These are phyloP conservation scores for Diospyros kaki DNA, from an alignment of 148 eudicot genomes.

Conservation along the genomic window DNA sequence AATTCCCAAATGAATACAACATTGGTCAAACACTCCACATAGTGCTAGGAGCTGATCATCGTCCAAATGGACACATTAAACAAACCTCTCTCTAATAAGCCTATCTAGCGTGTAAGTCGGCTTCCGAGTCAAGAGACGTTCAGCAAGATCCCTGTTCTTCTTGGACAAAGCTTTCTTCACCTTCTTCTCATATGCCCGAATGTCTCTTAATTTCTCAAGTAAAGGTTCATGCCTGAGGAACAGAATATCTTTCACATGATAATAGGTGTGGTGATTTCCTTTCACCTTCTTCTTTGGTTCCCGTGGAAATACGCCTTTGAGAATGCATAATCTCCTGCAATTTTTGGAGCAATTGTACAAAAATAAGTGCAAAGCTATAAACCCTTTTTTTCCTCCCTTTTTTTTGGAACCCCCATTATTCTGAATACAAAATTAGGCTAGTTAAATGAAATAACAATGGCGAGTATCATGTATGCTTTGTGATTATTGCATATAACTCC, in stretches of 20 bases:
- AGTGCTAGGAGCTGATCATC: background rate
- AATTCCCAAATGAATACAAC: slow-evolving; percentile 6
- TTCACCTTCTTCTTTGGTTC: slow-evolving; percentile 96
- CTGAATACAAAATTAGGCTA: background rate
- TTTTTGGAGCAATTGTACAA: background rate
- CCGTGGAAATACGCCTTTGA: slow-evolving; percentile 84
- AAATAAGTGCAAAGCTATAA: background rate
- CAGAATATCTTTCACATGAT: slow-evolving; percentile 79
- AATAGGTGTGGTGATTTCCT: slow-evolving; percentile 92
- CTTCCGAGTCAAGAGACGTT: slow-evolving; percentile 49
- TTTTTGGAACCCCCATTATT: background rate
- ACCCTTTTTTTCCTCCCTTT: background rate
- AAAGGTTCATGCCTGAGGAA: slow-evolving; percentile 81
- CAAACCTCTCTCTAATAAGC: slow-evolving; percentile 76
- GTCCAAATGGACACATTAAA: background rate
- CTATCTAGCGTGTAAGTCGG: slow-evolving; percentile 64
- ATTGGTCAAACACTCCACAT: background rate
- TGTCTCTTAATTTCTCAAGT: slow-evolving; percentile 66
- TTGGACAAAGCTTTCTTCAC: slow-evolving; percentile 69
- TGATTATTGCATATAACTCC: too few species aligned
- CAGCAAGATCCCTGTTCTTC: slow-evolving; percentile 76
- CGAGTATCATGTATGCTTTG: too few species aligned
- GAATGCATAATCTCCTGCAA: slow-evolving; percentile 78
- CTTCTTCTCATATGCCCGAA: slow-evolving; percentile 64
- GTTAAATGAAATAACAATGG: background rate